Conservation (phyloP, 2,329 filamentous ascomycete species). For the Arthrobotrys entomopaga region DNA sequence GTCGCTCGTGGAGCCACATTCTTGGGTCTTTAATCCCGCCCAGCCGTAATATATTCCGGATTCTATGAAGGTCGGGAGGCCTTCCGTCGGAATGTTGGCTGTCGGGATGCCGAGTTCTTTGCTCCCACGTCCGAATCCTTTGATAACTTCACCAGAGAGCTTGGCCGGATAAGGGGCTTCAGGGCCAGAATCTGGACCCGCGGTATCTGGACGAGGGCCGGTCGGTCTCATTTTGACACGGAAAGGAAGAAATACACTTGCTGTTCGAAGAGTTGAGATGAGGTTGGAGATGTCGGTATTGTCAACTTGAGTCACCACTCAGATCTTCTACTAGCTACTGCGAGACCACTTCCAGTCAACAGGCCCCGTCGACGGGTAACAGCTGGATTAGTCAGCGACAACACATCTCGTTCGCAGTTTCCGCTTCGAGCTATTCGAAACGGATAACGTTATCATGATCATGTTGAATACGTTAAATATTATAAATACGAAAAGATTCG, state of each 20-base stretch:
- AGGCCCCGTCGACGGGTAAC: not conserved
- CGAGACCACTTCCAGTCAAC: not conserved
- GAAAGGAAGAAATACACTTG: constrained; percentile 3
- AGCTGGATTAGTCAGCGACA: constrained; percentile 32
- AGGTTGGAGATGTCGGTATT: constrained; percentile 1
- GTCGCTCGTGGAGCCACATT: constrained; percentile 37
- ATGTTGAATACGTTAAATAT: no score
- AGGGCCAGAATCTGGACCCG: constrained; percentile 79
- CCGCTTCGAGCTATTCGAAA: not conserved
- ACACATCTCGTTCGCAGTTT: constrained; percentile 19
- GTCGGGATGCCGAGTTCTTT: constrained; percentile 98
- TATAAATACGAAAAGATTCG: not conserved
- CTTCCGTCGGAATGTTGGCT: constrained; percentile 79
- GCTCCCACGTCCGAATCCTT: constrained; percentile 91
- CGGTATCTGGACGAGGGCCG: constrained; percentile 73
- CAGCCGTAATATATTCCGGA: constrained; percentile 96
- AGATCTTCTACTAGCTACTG: no score
- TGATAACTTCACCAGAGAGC: constrained; percentile 86
- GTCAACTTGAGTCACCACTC: not conserved
- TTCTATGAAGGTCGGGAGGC: constrained; percentile 72
- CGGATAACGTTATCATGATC: constrained; percentile 5
- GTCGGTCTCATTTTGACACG: constrained; percentile 61
- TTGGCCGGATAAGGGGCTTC: constrained; percentile 81
- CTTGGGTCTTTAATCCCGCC: constrained; percentile 70
- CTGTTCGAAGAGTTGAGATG: constrained; percentile 2